Conservation (phyloP, 2,329 filamentous ascomycete species). For the Chrysoporthe cubensis region DNA sequence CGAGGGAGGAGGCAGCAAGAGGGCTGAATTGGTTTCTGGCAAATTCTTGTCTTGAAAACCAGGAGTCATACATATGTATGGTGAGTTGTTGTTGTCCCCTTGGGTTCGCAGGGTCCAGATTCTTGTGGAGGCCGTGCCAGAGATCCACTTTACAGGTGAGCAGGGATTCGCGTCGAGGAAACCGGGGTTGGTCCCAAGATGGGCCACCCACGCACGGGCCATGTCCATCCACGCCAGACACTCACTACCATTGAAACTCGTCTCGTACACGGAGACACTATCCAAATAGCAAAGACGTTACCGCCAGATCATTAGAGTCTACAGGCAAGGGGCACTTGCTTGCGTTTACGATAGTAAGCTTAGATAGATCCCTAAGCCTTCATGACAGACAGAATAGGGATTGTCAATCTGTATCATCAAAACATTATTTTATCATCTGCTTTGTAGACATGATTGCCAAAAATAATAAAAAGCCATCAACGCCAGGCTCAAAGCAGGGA, state of each 20-base stretch:
- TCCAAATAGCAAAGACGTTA: too few species aligned
- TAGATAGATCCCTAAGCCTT: background rate
- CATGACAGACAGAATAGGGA: background rate
- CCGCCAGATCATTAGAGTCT: too few species aligned
- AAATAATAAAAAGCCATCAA: background rate
- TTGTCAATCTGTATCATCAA: conserved; percentile 11
- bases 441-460: conserved; percentile 11
- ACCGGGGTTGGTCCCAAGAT: too few species aligned
- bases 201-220: background rate
- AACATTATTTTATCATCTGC: conserved; percentile 22
- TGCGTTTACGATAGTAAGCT: background rate
- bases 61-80: conserved; percentile 13
- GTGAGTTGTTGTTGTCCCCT: conserved; percentile 17
- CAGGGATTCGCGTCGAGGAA: conserved; percentile 4
- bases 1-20: background rate
- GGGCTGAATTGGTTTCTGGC: background rate
- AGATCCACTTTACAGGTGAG: conserved; percentile 1
- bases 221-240: background rate
- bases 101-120: conserved; percentile 11
- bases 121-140: background rate
- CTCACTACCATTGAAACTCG: too few species aligned
- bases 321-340: background rate
- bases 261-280: too few species aligned
- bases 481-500: background rate
- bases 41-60: conserved; percentile 4